Percentiles rank a stretch among this genome's conserved stretches.
phyloP scores from a whole-genome alignment of 2,329 filamentous ascomycete genomes.

The Venturia carpophila region DNA sequence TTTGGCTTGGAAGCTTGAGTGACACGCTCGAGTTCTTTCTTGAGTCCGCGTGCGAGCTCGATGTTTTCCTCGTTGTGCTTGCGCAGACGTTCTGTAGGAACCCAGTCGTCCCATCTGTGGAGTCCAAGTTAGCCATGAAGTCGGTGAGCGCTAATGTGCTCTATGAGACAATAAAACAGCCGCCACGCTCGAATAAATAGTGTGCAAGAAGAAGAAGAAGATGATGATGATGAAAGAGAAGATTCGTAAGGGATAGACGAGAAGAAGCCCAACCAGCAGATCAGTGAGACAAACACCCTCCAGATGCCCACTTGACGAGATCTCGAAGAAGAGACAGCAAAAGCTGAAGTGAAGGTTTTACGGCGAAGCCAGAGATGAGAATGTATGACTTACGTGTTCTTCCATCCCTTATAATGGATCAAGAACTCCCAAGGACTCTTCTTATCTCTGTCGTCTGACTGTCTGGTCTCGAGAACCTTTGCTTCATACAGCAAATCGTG shows the following conservation, averaged over 20 bases:
- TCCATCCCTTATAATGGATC: constrained; percentile 99
- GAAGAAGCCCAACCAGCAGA: background rate
- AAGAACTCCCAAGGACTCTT: constrained; percentile 76
- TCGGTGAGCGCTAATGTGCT: background rate
- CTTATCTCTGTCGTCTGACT: constrained; percentile 54
- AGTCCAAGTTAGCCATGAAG: constrained; percentile 13
- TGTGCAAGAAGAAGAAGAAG: background rate
- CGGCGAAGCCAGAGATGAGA: background rate
- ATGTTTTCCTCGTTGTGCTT: constrained; percentile 95
- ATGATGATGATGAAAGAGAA: background rate
- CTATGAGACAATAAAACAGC: constrained; percentile 8
- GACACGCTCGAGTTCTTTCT: constrained; percentile 58
- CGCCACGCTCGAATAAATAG: background rate
- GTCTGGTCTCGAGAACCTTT: constrained; percentile 76
- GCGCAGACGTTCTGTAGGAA: constrained; percentile 82
- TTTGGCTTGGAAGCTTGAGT: constrained; percentile 39
- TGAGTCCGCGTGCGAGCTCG: constrained; percentile 69
- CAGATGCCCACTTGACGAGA: background rate
- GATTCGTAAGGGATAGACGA: background rate
- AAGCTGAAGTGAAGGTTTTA: background rate
- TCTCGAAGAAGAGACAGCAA: background rate
- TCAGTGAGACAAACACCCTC: background rate
- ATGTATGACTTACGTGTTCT: constrained; percentile 65
- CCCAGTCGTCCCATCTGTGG: constrained; percentile 92
- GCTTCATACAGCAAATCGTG: constrained; percentile 96